Evolutionary conservation across 208 protist genomes (phyloP), one percentile per base, ranked within the genome.

Genomic region (Leishmania tarentolae): DNA sequence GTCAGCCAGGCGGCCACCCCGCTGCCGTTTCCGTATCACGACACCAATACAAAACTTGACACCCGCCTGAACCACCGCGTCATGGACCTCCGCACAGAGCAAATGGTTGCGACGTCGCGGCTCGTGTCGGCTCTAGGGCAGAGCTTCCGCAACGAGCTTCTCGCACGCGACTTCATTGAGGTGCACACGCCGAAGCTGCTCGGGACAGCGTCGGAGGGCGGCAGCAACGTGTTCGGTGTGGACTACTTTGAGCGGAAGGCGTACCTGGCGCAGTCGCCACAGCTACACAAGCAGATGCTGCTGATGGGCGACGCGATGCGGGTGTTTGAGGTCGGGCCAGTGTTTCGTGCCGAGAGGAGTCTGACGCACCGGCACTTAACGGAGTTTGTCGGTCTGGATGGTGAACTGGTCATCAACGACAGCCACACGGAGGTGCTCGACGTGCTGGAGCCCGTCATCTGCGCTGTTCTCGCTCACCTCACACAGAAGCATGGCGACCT

Each of bases 201-300:
- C 69, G 83, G 84, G 19, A 88, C 94, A 4, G 93, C 98, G 4
- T 98, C 93, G 63, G 99, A 99, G 90, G 98, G 84, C 40, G 94
- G 94, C 71, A 95, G 92, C 69, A 86, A 88, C 44, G 90, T 97
- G 15, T 97, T 97, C 82, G 68, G 83, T 28, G 85, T 97, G 9
- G 81, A 95, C 47, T 98, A 98, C 86, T 97, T 98, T 19, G 68
- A 52, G 24, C 80, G 86, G 46, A 37, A 75, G 3, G 99, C 98
- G 1, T 99, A 93, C 86, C 88, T 99, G 0, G 99, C 99, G 31
- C 99, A 99, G 93, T 99, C 97, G 2, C 99, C 99, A 59, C 99
- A 99, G 95, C 93, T 99, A 31, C 99, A 99, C 93, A 99, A 99
- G 90, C 99, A 99, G 89, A 99, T 99, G 99, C 90, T 94, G 44